Conservation (phyloP, 495 filamentous ascomycete genomes). For the Letharia columbiana region DNA sequence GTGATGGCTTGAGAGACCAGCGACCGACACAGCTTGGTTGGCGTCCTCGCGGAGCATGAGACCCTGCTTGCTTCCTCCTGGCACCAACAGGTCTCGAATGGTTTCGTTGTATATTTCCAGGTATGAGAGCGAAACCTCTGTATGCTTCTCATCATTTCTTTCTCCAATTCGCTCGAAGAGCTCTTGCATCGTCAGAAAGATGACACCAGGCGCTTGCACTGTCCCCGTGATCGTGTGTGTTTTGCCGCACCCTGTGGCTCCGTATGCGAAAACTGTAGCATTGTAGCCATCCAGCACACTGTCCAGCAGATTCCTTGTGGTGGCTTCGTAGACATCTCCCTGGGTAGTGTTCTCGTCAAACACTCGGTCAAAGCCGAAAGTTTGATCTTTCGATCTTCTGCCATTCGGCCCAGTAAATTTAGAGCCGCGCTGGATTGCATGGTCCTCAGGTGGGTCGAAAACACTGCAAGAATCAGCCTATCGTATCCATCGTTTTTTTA, state of each 20-base stretch:
- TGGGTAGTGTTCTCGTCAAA: slow-evolving; percentile 96
- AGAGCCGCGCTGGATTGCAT: slow-evolving; percentile 84
- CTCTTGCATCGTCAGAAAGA: slow-evolving; percentile 98
- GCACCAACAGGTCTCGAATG: slow-evolving; percentile 86
- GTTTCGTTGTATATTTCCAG: slow-evolving; percentile 99
- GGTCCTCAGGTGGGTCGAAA: slow-evolving; percentile 97
- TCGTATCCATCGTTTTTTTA: neutral
- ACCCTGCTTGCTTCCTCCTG: slow-evolving; percentile 74
- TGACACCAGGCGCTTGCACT: slow-evolving; percentile 87
- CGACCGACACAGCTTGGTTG: slow-evolving; percentile 86
- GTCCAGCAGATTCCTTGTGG: slow-evolving; percentile 79
- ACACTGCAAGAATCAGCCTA: slow-evolving; percentile 46
- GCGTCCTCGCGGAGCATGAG: slow-evolving; percentile 92
- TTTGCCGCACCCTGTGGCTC: slow-evolving; percentile 95
- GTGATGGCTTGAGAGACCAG: slow-evolving; percentile 85
- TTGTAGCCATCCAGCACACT: slow-evolving; percentile 97
- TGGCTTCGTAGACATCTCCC: slow-evolving; percentile 91
- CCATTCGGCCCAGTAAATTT: slow-evolving; percentile 72
- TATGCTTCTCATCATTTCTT: slow-evolving; percentile 70
- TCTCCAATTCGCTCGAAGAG: slow-evolving; percentile 93
- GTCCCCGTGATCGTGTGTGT: slow-evolving; percentile 98
- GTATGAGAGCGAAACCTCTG: slow-evolving; percentile 88
- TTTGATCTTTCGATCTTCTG: slow-evolving; percentile 95
- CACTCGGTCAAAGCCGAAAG: slow-evolving; percentile 91
- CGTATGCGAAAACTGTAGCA: slow-evolving; percentile 97